Evolutionary conservation across 1,284 basidiomycete species (phyloP).

Genomic region (Flammula alnicola): DNA sequence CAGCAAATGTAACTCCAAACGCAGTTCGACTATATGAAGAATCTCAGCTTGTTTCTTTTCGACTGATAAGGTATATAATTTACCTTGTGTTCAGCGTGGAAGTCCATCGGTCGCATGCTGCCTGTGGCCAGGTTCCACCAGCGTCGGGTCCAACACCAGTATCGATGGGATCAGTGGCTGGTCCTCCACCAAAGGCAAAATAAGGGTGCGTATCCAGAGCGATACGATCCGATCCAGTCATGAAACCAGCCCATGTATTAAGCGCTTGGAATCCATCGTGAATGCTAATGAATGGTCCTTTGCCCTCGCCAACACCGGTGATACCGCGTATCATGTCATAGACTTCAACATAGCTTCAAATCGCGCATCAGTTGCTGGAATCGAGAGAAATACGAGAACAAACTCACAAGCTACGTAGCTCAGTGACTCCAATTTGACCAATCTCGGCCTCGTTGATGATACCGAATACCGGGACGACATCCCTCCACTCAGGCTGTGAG

Average conservation of each 20-base stretch:
- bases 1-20: conserved; percentile 73
- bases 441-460: conserved; percentile 74
- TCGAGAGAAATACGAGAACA: neutral
- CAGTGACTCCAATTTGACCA: conserved; percentile 53
- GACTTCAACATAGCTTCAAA: conserved; percentile 66
- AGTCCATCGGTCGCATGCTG: conserved; percentile 63
- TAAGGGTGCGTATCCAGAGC: conserved; percentile 83
- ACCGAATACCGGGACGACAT: conserved; percentile 77
- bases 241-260: conserved; percentile 66
- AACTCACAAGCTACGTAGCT: conserved; percentile 63
- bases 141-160: conserved; percentile 40
- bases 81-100: conserved; percentile 51
- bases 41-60: conserved; percentile 2
- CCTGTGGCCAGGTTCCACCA: conserved; percentile 59
- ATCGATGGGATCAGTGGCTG: conserved; percentile 48
- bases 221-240: conserved; percentile 79
- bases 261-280: conserved; percentile 83
- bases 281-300: conserved; percentile 79
- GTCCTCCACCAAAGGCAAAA: conserved; percentile 62
- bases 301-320: conserved; percentile 76
- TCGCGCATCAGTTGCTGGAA: conserved; percentile 1
- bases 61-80: neutral
- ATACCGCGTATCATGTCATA: conserved; percentile 81
- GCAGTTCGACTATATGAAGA: conserved; percentile 35
- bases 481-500: conserved; percentile 55